Evolutionary conservation across 2,329 filamentous ascomycete genomes (phyloP), one percentile per base, ranked within the genome.

Genomic region (Orbilia ellipsospora): DNA sequence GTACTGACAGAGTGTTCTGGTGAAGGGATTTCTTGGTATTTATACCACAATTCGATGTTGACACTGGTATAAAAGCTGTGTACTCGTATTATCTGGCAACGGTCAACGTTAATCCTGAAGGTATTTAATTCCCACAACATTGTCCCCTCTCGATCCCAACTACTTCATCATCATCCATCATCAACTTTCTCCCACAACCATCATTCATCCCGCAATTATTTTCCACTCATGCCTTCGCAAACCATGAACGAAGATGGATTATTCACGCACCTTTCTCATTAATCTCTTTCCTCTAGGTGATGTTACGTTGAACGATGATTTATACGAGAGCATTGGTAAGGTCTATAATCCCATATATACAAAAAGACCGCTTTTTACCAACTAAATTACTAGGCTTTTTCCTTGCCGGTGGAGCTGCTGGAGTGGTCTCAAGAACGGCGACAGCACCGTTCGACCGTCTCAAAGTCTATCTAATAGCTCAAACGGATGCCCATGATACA

Each of bases 401-500:
- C 84, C 84, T 96, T 84, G 95, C 95, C 82, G 95, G 95, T 86
- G 95, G 93, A 83, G 86, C 96, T 82, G 93, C 94, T 82, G 95
- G 95, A 82, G 94, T 93, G 82, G 90, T 97, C 80, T 98, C 94
- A 81, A 90, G 95, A 82, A 98, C 95, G 81, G 91, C 92, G 78
- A 99, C 95, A 79, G 95, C 95, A 75, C 95, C 95, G 74, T 90
- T 99, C 83, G 95, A 99, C 84, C 93, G 95, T 80, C 86, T 99
- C 73, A 98, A 98, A 85, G 95, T 99, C 78, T 98, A 96, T 82
- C 88, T 99, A 63, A 95, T 99, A 80, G 94, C 96, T 63, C 94
- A 96, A 83, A 96, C 93, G 70, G 87, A 86, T 78, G 65, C 45
- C 26, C 62, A 50, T 67, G 86, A 86, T 72, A 81, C 87, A 78